Conservation (phyloP, 1,284 basidiomycete species). For the Tilletia caries region DNA sequence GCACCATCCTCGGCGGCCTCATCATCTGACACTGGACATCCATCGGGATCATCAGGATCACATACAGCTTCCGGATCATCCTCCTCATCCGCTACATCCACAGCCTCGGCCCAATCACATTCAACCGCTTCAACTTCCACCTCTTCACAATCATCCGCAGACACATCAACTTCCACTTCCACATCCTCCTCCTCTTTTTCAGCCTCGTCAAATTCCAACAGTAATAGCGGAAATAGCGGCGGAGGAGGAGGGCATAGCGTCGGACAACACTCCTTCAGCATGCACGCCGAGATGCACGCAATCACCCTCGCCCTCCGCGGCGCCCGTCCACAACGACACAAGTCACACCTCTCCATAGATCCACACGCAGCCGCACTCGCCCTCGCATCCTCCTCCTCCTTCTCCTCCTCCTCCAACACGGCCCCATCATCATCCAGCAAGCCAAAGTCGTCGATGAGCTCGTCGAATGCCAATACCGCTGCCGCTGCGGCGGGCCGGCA, state of each 20-base stretch:
- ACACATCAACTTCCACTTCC: neutral
- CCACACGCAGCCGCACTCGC: conserved; percentile 13
- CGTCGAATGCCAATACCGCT: neutral
- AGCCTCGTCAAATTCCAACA: neutral
- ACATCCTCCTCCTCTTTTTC: neutral
- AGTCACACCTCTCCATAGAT: conserved; percentile 17
- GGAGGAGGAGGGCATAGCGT: neutral
- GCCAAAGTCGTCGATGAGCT: too few species aligned
- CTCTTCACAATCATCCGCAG: neutral
- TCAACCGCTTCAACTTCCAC: too few species aligned
- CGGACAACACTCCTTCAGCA: conserved; percentile 24
- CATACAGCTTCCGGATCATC: neutral
- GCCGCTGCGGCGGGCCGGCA: neutral
- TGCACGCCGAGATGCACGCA: conserved; percentile 30
- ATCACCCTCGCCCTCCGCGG: conserved; percentile 23
- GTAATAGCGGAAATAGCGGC: neutral
- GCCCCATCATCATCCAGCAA: too few species aligned
- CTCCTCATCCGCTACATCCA: neutral
- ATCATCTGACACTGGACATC: neutral
- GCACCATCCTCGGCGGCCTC: neutral
- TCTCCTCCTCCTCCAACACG: neutral
- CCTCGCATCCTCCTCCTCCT: neutral
- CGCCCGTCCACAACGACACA: conserved; percentile 20
- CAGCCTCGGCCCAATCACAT: neutral
- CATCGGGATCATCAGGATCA: neutral